These are phyloP conservation scores for Coffea canephora DNA, from an alignment of 257 asterid genomes.

Conservation along the genomic window DNA sequence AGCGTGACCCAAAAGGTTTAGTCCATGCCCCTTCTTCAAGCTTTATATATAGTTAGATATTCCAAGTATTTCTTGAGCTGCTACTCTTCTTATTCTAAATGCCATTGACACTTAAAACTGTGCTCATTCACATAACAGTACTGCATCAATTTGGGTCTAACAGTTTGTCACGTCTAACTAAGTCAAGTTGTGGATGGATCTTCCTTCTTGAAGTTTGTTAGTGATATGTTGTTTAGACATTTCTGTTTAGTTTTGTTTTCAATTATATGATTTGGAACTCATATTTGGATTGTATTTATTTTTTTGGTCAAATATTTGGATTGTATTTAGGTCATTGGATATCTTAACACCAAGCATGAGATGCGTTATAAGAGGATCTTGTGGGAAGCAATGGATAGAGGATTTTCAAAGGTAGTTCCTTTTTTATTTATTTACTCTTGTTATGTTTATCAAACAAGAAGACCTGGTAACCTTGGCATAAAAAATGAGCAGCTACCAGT, in stretches of 20 bases:
- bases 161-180: no score
- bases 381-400: slow-evolving; percentile 58
- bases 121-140: not conserved
- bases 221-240: not conserved
- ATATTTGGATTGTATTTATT: slow-evolving; percentile 7
- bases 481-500: not conserved
- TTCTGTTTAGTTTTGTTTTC: slow-evolving; percentile 21
- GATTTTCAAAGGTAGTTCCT: slow-evolving; percentile 32
- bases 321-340: slow-evolving; percentile 39
- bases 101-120: not conserved
- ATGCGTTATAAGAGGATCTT: slow-evolving; percentile 40
- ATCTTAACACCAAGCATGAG: slow-evolving; percentile 55
- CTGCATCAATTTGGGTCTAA: not conserved
- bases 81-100: no score
- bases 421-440: slow-evolving; percentile 18
- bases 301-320: not conserved
- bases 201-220: no score
- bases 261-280: not conserved
- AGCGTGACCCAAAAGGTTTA: no score
- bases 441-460: not conserved
- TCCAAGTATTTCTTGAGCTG: no score
- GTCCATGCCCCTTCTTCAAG: no score
- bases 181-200: not conserved
- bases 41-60: no score
- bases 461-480: not conserved